phyloP scores from a whole-genome alignment of 2,329 filamentous ascomycete species.

The Xylariomycetidae sp. region DNA sequence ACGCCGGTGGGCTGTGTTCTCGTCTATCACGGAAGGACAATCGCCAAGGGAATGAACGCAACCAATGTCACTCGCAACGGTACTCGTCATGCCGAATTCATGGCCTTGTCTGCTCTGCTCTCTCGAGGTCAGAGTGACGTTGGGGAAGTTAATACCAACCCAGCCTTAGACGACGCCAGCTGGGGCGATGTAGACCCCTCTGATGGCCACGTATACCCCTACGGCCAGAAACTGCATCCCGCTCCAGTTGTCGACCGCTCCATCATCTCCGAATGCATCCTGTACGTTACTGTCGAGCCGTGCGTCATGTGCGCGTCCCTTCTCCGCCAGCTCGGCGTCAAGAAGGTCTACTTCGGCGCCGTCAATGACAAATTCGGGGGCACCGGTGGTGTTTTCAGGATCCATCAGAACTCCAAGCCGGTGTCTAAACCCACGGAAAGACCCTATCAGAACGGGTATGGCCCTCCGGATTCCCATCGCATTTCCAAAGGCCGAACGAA shows the following conservation, averaged over 20 bases:
- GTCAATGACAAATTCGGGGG: conserved; percentile 96
- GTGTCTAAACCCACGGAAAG: conserved; percentile 20
- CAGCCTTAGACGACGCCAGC: conserved; percentile 31
- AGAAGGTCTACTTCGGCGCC: conserved; percentile 89
- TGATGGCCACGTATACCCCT: conserved; percentile 53
- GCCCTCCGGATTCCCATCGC: conserved; percentile 19
- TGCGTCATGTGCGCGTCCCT: conserved; percentile 98
- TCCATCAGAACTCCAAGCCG: conserved; percentile 60
- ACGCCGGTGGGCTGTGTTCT: conserved; percentile 96
- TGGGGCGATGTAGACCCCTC: conserved; percentile 48
- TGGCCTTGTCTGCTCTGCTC: conserved; percentile 63
- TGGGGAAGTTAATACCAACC: conserved; percentile 15
- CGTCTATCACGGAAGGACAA: conserved; percentile 70
- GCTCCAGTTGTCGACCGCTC: conserved; percentile 54
- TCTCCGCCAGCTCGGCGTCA: conserved; percentile 79
- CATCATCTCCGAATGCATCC: conserved; percentile 63
- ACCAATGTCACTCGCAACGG: conserved; percentile 89
- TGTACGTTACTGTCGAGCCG: conserved; percentile 97
- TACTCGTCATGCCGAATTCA: conserved; percentile 91
- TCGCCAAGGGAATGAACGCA: conserved; percentile 92
- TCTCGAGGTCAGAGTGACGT: conserved; percentile 31
- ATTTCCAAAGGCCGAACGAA: conserved; percentile 34
- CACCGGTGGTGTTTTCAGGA: conserved; percentile 84
- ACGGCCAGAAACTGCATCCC: conserved; percentile 53
- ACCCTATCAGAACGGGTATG: conserved; percentile 27